phyloP scores from a whole-genome alignment of 2,329 filamentous ascomycete genomes.

The Pseudogymnoascus sp. region DNA sequence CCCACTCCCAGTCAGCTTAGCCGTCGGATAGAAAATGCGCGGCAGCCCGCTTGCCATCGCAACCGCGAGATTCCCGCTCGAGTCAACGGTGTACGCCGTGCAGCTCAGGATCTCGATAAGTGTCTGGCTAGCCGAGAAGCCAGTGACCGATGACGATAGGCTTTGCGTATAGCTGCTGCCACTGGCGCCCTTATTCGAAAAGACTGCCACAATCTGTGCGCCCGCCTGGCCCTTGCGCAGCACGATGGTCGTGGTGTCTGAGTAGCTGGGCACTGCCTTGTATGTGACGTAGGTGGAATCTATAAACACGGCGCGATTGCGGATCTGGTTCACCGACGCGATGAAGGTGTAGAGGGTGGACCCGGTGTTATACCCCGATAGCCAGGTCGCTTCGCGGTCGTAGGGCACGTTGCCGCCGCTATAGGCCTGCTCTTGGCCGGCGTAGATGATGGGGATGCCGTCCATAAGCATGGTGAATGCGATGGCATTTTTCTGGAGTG shows the following conservation, averaged over 20 bases:
- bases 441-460: conserved; percentile 46
- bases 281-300: conserved; percentile 20
- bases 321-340: conserved; percentile 20
- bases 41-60: conserved; percentile 37
- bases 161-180: conserved; percentile 28
- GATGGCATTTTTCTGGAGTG: conserved; percentile 39
- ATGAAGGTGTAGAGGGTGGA: conserved; percentile 35
- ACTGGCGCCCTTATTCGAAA: conserved; percentile 33
- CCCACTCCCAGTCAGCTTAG: conserved; percentile 29
- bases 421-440: conserved; percentile 47
- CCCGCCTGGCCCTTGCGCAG: conserved; percentile 23
- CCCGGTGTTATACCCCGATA: conserved; percentile 32
- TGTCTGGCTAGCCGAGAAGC: conserved; percentile 29
- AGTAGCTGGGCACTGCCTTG: conserved; percentile 23
- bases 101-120: conserved; percentile 40
- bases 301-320: conserved; percentile 23
- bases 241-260: conserved; percentile 21
- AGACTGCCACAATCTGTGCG: conserved; percentile 28
- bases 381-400: conserved; percentile 40
- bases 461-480: conserved; percentile 42
- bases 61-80: conserved; percentile 36
- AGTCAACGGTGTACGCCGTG: conserved; percentile 34
- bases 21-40: conserved; percentile 33
- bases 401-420: conserved; percentile 31
- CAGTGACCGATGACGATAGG: conserved; percentile 31